Conservation (phyloP, 2,329 filamentous ascomycete species). For the Colletotrichum tamarilloi region DNA sequence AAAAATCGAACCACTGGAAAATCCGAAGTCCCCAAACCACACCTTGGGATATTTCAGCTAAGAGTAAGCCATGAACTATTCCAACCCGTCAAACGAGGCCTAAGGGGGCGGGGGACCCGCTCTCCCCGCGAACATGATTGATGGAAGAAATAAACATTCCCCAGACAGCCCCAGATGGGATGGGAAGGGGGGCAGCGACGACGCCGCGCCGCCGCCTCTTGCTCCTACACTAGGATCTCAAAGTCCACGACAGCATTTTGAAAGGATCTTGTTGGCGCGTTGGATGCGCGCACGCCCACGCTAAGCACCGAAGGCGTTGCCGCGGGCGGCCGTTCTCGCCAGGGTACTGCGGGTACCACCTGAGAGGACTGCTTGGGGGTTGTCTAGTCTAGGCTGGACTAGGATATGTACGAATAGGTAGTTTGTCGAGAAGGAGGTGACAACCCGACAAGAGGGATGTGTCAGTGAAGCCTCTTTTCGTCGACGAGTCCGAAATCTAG, state of each 20-base stretch:
- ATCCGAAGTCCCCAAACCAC: slow-evolving; percentile 6
- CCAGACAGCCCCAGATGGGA: neutral
- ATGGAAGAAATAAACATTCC: slow-evolving; percentile 27
- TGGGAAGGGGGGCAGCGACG: neutral
- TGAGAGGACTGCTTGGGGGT: neutral
- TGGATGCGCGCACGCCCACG: neutral
- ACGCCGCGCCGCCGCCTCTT: neutral
- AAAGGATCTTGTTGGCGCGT: neutral
- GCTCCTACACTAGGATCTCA: neutral
- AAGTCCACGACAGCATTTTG: neutral
- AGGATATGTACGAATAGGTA: neutral
- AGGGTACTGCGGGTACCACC: neutral
- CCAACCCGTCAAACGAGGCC: neutral
- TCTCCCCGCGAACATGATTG: slow-evolving; percentile 15
- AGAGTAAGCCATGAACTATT: neutral
- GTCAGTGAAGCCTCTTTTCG: neutral
- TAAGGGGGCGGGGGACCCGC: neutral
- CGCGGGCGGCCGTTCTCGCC: neutral
- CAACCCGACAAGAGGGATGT: no score
- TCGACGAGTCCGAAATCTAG: neutral
- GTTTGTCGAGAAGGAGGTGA: neutral
- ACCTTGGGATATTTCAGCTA: neutral
- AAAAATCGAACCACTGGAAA: slow-evolving; percentile 10
- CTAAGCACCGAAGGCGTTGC: neutral
- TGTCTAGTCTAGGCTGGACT: neutral